Evolutionary conservation across 768 basidiomycete species (phyloP).

Genomic region (Gymnopilus dilepis): DNA sequence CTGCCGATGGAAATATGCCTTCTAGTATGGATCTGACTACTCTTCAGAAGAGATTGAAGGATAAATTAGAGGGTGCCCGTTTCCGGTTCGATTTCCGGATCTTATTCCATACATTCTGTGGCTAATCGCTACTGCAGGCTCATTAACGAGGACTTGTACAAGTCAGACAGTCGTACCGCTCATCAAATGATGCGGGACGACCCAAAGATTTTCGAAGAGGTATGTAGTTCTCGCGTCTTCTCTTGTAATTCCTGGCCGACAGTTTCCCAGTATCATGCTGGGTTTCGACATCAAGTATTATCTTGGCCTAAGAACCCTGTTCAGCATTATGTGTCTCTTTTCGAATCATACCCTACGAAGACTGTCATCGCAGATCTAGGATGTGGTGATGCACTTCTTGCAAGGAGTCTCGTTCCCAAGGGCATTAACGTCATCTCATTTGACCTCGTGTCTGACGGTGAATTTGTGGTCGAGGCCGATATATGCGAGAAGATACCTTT

Average conservation of each 20-base stretch:
- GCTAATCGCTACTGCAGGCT: constrained; percentile 50
- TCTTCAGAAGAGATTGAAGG: constrained; percentile 79
- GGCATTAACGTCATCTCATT: constrained; percentile 77
- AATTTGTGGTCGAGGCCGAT: constrained; percentile 89
- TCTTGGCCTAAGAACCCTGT: constrained; percentile 96
- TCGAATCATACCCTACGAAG: constrained; percentile 66
- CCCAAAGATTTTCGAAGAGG: constrained; percentile 83
- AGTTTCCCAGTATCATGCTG: constrained; percentile 78
- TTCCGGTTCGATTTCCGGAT: constrained; percentile 65
- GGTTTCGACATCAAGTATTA: constrained; percentile 90
- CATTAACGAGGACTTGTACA: constrained; percentile 94
- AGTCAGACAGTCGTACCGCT: constrained; percentile 77
- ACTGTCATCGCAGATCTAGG: constrained; percentile 92
- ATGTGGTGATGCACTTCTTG: constrained; percentile 92
- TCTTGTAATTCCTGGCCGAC: not conserved
- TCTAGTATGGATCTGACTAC: constrained; percentile 54
- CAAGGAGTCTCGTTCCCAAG: constrained; percentile 70
- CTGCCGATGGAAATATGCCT: constrained; percentile 15
- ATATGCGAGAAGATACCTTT: constrained; percentile 81
- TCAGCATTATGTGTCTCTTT: constrained; percentile 70
- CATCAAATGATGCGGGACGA: constrained; percentile 84
- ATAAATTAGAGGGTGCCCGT: constrained; percentile 83
- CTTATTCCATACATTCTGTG: not conserved
- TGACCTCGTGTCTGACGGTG: constrained; percentile 76
- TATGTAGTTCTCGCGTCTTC: constrained; percentile 38